Percentiles rank a stretch among this genome's conserved stretches.
These are phyloP conservation scores for Gentiana dahurica DNA, from an alignment of 257 asterid species.

Conservation along the genomic window DNA sequence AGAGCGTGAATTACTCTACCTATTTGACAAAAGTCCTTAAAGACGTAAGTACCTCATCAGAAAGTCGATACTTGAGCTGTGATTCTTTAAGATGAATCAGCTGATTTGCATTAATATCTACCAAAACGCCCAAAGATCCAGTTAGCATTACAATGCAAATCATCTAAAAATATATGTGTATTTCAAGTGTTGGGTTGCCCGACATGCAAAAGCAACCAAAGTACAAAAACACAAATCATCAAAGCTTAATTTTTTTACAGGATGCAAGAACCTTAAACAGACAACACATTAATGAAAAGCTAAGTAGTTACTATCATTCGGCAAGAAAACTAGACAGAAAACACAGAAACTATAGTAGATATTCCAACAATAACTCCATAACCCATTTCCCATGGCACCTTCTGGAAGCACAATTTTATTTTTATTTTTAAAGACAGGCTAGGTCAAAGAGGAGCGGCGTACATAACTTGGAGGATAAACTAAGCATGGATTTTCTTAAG, in stretches of 20 bases:
- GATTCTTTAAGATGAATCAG: constrained; percentile 84
- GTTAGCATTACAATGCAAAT: constrained; percentile 12
- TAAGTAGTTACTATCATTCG: not conserved
- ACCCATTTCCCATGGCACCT: not conserved
- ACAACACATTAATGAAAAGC: not conserved
- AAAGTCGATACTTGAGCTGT: constrained; percentile 62
- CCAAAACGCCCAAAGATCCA: constrained; percentile 18
- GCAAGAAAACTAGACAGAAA: not conserved
- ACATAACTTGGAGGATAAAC: too few relatives aligned
- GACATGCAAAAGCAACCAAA: not conserved
- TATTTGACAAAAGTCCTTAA: not conserved
- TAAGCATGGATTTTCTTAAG: too few relatives aligned
- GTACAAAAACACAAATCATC: not conserved
- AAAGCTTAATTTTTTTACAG: not conserved
- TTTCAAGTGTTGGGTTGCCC: too few relatives aligned
- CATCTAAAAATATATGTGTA: not conserved
- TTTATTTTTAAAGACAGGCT: too few relatives aligned
- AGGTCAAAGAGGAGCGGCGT: too few relatives aligned
- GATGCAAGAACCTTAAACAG: not conserved
- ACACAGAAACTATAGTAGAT: not conserved
- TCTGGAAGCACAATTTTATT: too few relatives aligned
- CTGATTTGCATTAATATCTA: constrained; percentile 63
- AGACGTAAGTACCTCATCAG: constrained; percentile 54
- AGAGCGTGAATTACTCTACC: not conserved
- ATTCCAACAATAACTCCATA: not conserved